Evolutionary conservation across 495 filamentous ascomycete species (phyloP).

Genomic region (Symbiotaphrina buchneri): DNA sequence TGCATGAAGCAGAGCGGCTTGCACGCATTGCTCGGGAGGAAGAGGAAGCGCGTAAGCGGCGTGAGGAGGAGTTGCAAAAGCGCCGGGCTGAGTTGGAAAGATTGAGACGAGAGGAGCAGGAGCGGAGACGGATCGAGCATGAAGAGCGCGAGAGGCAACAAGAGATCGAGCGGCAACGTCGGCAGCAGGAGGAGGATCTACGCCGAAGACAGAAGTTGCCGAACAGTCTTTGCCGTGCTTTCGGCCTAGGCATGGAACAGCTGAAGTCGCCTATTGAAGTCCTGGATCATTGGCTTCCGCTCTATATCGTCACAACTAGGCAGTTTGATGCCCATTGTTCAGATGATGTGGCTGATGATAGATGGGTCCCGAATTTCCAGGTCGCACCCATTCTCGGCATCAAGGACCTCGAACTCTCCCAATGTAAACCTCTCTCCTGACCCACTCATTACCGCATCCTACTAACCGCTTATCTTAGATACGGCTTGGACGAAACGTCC

Average conservation of each 20-base stretch:
- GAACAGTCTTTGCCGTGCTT: conserved; percentile 22
- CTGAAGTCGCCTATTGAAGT: conserved; percentile 15
- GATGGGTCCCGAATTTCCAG: conserved; percentile 60
- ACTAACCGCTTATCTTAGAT: conserved; percentile 18
- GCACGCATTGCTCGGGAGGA: conserved; percentile 6
- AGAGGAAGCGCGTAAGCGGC: conserved; percentile 27
- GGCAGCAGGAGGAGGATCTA: conserved; percentile 18
- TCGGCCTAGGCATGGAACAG: conserved; percentile 24
- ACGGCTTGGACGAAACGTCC: conserved; percentile 40
- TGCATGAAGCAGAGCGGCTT: conserved; percentile 1
- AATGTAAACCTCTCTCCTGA: conserved; percentile 28
- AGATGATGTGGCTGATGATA: conserved; percentile 20
- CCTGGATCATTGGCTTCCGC: conserved; percentile 24
- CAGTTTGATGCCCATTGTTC: conserved; percentile 22
- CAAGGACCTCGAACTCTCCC: conserved; percentile 48
- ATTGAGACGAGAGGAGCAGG: conserved; percentile 5
- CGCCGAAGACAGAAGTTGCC: conserved; percentile 12
- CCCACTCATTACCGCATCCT: not conserved
- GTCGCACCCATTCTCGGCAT: conserved; percentile 53
- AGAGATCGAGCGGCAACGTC: conserved; percentile 19
- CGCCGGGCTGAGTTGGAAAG: conserved; percentile 31
- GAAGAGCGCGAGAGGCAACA: conserved; percentile 15
- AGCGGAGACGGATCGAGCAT: conserved; percentile 15
- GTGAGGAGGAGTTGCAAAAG: conserved; percentile 19
- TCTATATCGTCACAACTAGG: conserved; percentile 23